Evolutionary conservation across 306 rosid species (phyloP).

Genomic region (Vicia villosa): DNA sequence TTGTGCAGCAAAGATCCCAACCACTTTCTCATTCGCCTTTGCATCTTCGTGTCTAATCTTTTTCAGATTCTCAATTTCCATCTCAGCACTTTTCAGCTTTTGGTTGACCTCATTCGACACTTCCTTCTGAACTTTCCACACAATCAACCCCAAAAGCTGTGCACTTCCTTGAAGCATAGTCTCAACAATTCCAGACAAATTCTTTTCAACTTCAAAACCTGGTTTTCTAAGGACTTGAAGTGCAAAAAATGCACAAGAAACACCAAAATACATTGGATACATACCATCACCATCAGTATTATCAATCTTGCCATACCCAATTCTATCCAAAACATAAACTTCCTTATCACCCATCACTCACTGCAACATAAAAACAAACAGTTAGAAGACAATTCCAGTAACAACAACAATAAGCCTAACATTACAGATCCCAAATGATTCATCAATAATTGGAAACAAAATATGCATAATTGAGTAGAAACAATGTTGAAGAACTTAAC

Average conservation of each 20-base stretch:
- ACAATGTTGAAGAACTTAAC: slow-evolving; percentile 20
- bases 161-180: slow-evolving; percentile 88
- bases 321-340: slow-evolving; percentile 38
- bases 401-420: slow-evolving; percentile 33
- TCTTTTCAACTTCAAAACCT: slow-evolving; percentile 54
- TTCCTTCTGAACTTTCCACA: slow-evolving; percentile 75
- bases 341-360: slow-evolving; percentile 67
- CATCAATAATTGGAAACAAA: slow-evolving; percentile 28
- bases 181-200: slow-evolving; percentile 57
- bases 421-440: slow-evolving; percentile 13
- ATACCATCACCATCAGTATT: slow-evolving; percentile 41
- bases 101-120: slow-evolving; percentile 41
- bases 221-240: slow-evolving; percentile 61
- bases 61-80: slow-evolving; percentile 68
- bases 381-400: slow-evolving; percentile 34
- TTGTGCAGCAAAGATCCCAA: slow-evolving; percentile 83
- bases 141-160: slow-evolving; percentile 73
- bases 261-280: slow-evolving; percentile 80
- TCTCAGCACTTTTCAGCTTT: slow-evolving; percentile 59
- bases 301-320: slow-evolving; percentile 45
- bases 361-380: slow-evolving; percentile 40
- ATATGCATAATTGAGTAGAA: slow-evolving; percentile 26
- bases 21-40: slow-evolving; percentile 94
- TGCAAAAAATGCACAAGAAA: slow-evolving; percentile 86
- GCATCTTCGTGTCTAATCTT: slow-evolving; percentile 85